Evolutionary conservation across 2,329 filamentous ascomycete species (phyloP).

Genomic region (Xylariaceae sp.): DNA sequence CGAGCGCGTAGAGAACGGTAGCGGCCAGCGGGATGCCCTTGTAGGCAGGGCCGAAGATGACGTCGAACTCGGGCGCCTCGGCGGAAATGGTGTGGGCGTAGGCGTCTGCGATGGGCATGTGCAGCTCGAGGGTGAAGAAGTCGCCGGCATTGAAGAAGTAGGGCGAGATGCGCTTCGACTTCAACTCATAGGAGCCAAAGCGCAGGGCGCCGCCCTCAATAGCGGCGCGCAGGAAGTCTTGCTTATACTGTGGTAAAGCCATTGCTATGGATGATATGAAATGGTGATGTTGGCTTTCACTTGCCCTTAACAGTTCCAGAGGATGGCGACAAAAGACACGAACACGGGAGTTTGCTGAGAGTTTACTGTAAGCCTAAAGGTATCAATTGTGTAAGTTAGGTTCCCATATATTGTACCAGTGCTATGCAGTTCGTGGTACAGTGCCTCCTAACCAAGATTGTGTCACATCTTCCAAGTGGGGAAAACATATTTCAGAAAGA

Average conservation of each 20-base stretch:
- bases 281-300: neutral
- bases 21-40: slow-evolving; percentile 95
- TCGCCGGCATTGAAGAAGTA: slow-evolving; percentile 98
- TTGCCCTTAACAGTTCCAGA: neutral
- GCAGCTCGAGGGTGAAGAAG: slow-evolving; percentile 82
- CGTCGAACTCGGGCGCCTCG: slow-evolving; percentile 68
- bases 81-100: slow-evolving; percentile 72
- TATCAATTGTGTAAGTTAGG: slow-evolving; percentile 1
- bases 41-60: slow-evolving; percentile 94
- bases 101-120: slow-evolving; percentile 78
- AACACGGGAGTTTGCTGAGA: no score
- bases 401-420: neutral
- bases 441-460: neutral
- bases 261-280: slow-evolving; percentile 38
- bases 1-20: slow-evolving; percentile 77
- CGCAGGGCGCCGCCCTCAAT: slow-evolving; percentile 74
- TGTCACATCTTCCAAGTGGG: no score
- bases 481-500: no score
- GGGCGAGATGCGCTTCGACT: slow-evolving; percentile 88
- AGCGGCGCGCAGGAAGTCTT: slow-evolving; percentile 73
- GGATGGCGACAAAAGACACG: neutral
- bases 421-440: no score
- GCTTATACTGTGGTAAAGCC: slow-evolving; percentile 70
- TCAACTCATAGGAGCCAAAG: slow-evolving; percentile 87
- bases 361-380: neutral